Conservation (phyloP, 2,329 filamentous ascomycete species). For the Chaetomiaceae sp. region DNA sequence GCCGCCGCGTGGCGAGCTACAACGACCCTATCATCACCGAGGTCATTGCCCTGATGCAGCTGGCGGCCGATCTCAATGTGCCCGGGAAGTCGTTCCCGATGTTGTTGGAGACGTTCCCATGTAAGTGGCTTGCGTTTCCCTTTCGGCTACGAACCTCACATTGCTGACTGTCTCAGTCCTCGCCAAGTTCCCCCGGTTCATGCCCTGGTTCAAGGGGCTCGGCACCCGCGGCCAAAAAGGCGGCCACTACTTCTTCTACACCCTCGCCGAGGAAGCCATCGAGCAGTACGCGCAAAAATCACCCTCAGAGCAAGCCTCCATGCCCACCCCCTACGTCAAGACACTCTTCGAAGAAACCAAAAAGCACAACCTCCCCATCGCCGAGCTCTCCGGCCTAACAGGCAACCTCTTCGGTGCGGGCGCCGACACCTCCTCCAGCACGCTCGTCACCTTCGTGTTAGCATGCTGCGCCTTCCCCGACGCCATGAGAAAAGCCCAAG, state of each 20-base stretch:
- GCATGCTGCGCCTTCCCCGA: slow-evolving; percentile 48
- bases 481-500: slow-evolving; percentile 44
- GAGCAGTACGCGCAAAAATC: slow-evolving; percentile 34
- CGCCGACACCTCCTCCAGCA: slow-evolving; percentile 46
- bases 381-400: slow-evolving; percentile 43
- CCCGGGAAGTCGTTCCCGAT: slow-evolving; percentile 51
- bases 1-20: slow-evolving; percentile 45
- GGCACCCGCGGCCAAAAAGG: slow-evolving; percentile 39
- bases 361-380: slow-evolving; percentile 41
- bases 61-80: slow-evolving; percentile 52
- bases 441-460: slow-evolving; percentile 44
- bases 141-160: not conserved
- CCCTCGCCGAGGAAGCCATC: slow-evolving; percentile 46
- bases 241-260: slow-evolving; percentile 48
- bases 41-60: slow-evolving; percentile 54
- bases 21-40: slow-evolving; percentile 56
- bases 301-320: slow-evolving; percentile 21
- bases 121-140: slow-evolving; percentile 17
- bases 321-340: slow-evolving; percentile 39
- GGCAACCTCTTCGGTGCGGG: slow-evolving; percentile 47
- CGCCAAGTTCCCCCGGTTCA: slow-evolving; percentile 44
- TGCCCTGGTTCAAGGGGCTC: slow-evolving; percentile 49
- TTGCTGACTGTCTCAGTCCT: slow-evolving; percentile 30
- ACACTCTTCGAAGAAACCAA: slow-evolving; percentile 44
- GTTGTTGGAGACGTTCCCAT: slow-evolving; percentile 53